phyloP scores from a whole-genome alignment of 768 basidiomycete genomes.

The Trametes meyenii region DNA sequence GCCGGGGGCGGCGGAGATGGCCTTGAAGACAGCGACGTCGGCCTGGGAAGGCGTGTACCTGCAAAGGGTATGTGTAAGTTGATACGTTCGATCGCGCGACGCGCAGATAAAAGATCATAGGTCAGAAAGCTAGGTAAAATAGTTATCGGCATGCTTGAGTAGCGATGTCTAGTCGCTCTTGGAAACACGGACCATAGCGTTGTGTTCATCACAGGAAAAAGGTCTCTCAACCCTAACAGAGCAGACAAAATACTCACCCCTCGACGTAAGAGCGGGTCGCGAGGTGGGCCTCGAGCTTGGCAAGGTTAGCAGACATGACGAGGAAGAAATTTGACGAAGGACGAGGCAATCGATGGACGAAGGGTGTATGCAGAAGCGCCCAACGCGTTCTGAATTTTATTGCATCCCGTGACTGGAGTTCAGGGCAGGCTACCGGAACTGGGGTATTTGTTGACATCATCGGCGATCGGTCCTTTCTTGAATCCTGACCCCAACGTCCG shows the following conservation, averaged over 20 bases:
- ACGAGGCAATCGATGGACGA: slow-evolving; percentile 25
- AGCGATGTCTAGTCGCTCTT: slow-evolving; percentile 94
- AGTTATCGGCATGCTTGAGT: slow-evolving; percentile 71
- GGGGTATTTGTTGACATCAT: slow-evolving; percentile 10
- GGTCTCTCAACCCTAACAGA: slow-evolving; percentile 16
- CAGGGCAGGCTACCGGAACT: slow-evolving; percentile 14
- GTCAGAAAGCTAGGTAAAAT: slow-evolving; percentile 76
- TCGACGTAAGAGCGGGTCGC: slow-evolving; percentile 86
- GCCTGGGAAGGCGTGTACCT: slow-evolving; percentile 94
- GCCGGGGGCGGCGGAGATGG: slow-evolving; percentile 67
- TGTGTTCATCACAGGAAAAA: slow-evolving; percentile 57
- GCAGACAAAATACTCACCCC: slow-evolving; percentile 61
- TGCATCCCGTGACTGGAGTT: slow-evolving; percentile 16
- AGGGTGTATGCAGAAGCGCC: slow-evolving; percentile 4
- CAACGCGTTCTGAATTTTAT: slow-evolving; percentile 20
- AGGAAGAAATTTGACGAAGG: slow-evolving; percentile 3
- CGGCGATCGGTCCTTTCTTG: background rate
- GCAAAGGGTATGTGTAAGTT: slow-evolving; percentile 12
- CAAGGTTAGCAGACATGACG: slow-evolving; percentile 67
- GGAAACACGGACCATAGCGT: slow-evolving; percentile 97
- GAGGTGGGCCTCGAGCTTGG: slow-evolving; percentile 85
- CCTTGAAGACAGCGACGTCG: slow-evolving; percentile 90
- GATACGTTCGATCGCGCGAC: background rate
- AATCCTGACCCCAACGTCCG: background rate
- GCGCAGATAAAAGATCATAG: slow-evolving; percentile 8